Conservation (phyloP, 2,329 filamentous ascomycete species). For the Daldinia eschscholtzii region DNA sequence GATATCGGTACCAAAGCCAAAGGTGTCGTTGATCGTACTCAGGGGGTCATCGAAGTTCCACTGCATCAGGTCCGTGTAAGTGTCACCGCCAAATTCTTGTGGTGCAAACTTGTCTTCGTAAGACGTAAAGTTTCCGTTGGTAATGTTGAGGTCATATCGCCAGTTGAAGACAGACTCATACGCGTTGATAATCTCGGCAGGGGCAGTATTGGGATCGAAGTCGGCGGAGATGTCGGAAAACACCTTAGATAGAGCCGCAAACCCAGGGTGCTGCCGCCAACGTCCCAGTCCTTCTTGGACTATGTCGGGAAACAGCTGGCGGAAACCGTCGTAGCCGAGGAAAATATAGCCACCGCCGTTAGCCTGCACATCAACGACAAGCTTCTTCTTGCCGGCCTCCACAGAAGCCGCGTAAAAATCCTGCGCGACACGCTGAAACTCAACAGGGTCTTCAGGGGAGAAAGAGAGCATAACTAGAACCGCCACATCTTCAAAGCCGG, state of each 20-base stretch:
- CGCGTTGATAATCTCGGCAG: constrained; percentile 53
- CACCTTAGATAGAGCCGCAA: constrained; percentile 52
- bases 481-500: constrained; percentile 52
- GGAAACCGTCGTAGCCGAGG: constrained; percentile 68
- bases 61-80: constrained; percentile 66
- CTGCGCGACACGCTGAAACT: constrained; percentile 53
- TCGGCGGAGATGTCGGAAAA: constrained; percentile 48
- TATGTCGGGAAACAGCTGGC: constrained; percentile 65
- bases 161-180: constrained; percentile 66
- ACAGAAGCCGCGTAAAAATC: constrained; percentile 54
- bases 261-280: constrained; percentile 58
- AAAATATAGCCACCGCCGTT: constrained; percentile 68
- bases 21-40: constrained; percentile 57
- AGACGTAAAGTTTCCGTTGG: constrained; percentile 63
- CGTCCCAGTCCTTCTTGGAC: constrained; percentile 56
- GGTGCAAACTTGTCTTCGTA: constrained; percentile 61
- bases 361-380: constrained; percentile 67
- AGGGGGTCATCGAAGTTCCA: constrained; percentile 63
- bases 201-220: constrained; percentile 48
- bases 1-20: constrained; percentile 61
- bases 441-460: constrained; percentile 45
- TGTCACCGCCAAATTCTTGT: constrained; percentile 60
- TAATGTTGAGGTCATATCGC: constrained; percentile 63
- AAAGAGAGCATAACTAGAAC: constrained; percentile 52
- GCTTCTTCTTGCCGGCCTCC: constrained; percentile 65